Evolutionary conservation across 2,329 filamentous ascomycete genomes (phyloP).

Genomic region (Penicillium glabrum): DNA sequence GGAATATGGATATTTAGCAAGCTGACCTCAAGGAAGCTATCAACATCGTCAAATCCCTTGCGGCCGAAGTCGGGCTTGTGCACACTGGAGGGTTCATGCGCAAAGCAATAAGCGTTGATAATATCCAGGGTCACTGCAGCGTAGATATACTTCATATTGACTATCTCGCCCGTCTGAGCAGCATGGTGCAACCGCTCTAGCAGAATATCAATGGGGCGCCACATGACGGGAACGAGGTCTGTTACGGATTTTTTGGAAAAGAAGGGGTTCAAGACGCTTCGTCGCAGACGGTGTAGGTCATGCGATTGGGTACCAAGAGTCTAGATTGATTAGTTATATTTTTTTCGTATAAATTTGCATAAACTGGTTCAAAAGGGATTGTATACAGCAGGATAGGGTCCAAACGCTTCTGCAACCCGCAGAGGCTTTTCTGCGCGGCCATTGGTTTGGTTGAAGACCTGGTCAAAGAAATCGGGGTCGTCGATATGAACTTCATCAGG

Average conservation of each 20-base stretch:
- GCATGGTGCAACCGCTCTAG: background rate
- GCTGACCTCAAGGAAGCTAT: background rate
- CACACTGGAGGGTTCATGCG: background rate
- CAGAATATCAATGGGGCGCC: background rate
- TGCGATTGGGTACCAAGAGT: background rate
- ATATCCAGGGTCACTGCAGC: background rate
- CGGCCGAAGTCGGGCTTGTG: background rate
- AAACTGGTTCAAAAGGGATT: background rate
- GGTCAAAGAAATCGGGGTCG: background rate
- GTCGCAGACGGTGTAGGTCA: background rate
- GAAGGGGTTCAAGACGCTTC: background rate
- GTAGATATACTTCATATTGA: background rate
- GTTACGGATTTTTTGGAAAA: background rate
- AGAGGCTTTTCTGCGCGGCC: background rate
- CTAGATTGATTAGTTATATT: background rate
- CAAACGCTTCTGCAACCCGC: background rate
- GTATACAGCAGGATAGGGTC: background rate
- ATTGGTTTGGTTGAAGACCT: background rate
- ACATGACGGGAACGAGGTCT: background rate
- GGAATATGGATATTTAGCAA: background rate
- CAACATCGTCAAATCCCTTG: background rate
- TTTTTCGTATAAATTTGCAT: background rate
- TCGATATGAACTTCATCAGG: constrained; percentile 1
- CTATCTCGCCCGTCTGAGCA: background rate
- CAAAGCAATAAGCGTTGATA: background rate